A percentile compares a stretch with the other conserved stretches of the same genome.
These are phyloP conservation scores for Silene coronaria DNA, from an alignment of 179 eudicot genomes.

Conservation along the genomic window DNA sequence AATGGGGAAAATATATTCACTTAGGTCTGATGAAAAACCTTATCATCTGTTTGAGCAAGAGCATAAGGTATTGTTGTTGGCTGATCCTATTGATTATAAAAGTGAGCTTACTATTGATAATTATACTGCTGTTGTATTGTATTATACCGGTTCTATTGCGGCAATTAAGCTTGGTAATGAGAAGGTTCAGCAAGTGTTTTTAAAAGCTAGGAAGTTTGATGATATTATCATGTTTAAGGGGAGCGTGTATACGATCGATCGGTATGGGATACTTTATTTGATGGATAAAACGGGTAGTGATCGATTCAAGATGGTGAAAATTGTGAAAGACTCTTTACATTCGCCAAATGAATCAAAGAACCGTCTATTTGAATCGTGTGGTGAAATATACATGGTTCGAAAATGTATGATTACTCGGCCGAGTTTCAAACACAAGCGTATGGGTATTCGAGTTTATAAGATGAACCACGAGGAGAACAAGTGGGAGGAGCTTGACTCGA, in stretches of 20 bases:
- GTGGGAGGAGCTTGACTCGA: constrained; percentile 17
- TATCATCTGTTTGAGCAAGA: background rate
- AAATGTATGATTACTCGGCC: background rate
- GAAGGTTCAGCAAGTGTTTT: no score
- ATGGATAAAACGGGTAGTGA: constrained; percentile 4
- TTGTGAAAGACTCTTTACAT: no score
- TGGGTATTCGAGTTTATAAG: constrained; percentile 15
- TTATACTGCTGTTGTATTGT: background rate
- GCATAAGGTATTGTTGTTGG: constrained; percentile 14
- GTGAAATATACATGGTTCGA: constrained; percentile 20
- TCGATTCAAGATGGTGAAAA: no score
- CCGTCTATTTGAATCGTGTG: constrained; percentile 15
- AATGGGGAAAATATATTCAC: constrained; percentile 1
- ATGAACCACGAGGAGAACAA: constrained; percentile 11
- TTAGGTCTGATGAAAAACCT: background rate
- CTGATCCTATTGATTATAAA: constrained; percentile 4
- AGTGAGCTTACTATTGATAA: background rate
- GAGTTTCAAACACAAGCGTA: no score
- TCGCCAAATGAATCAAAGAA: background rate
- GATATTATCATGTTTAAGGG: no score
- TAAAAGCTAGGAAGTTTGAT: no score
- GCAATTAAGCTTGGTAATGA: no score
- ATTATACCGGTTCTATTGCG: no score
- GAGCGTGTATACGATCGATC: constrained; percentile 16
- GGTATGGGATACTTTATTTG: constrained; percentile 15